Conservation (phyloP, 768 basidiomycete species). For the Collybiopsis confluens region DNA sequence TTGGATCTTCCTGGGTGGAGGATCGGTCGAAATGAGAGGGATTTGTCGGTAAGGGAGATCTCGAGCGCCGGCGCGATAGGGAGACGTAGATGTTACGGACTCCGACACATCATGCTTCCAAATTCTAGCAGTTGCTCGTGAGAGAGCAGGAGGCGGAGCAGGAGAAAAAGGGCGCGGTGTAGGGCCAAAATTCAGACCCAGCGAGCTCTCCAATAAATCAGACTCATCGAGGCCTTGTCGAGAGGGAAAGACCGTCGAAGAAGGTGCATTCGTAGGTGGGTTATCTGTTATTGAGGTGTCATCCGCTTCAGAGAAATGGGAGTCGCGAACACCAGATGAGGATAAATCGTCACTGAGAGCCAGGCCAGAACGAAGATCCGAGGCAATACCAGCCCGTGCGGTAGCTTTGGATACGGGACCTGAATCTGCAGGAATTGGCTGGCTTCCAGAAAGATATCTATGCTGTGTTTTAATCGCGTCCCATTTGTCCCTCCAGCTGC, state of each 20-base stretch:
- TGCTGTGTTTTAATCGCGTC: conserved; percentile 57
- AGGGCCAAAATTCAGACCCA: conserved; percentile 15
- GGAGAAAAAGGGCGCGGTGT: background rate
- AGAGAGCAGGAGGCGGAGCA: conserved; percentile 8
- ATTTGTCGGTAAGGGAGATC: conserved; percentile 8
- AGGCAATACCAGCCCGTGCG: background rate
- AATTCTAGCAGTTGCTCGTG: conserved; percentile 16
- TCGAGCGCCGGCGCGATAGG: conserved; percentile 41
- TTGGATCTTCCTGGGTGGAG: background rate
- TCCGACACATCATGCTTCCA: conserved; percentile 32
- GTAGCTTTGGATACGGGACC: background rate
- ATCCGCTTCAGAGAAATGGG: background rate
- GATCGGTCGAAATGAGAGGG: background rate
- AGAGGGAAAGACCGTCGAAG: background rate
- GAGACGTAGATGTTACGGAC: conserved; percentile 35
- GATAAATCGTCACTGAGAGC: conserved; percentile 11
- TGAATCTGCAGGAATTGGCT: background rate
- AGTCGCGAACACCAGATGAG: background rate
- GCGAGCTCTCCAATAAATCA: conserved; percentile 20
- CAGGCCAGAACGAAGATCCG: conserved; percentile 17
- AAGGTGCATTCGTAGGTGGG: background rate
- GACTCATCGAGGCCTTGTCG: conserved; percentile 19
- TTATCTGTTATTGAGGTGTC: background rate
- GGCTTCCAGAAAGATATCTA: conserved; percentile 22
- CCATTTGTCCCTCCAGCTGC: conserved; percentile 84